Percentiles rank a stretch among this genome's conserved stretches.
Conservation (phyloP, 495 filamentous ascomycete species). For the Hyaloscypha bicolor region DNA sequence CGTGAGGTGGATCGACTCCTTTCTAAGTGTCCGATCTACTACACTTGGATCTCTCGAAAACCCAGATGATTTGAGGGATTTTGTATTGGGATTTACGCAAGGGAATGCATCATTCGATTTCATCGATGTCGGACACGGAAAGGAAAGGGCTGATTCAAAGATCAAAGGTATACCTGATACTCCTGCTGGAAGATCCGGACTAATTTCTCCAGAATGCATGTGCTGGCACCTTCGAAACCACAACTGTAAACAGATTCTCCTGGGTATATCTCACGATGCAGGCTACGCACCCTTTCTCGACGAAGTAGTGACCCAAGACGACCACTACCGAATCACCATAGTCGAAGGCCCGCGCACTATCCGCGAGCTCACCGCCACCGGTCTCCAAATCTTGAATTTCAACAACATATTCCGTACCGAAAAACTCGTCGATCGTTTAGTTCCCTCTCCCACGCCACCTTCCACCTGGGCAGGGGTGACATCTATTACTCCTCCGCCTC, state of each 20-base stretch:
- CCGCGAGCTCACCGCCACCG: conserved; percentile 59
- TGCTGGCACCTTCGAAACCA: conserved; percentile 65
- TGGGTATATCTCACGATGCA: conserved; percentile 78
- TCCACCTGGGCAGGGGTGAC: conserved; percentile 31
- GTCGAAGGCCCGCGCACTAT: conserved; percentile 75
- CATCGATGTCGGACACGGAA: conserved; percentile 70
- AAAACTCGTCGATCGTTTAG: conserved; percentile 51
- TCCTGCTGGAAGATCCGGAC: conserved; percentile 5
- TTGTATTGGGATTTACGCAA: conserved; percentile 78
- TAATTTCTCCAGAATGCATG: conserved; percentile 53
- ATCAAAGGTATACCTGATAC: conserved; percentile 61
- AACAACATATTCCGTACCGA: conserved; percentile 68
- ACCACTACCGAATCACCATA: conserved; percentile 64
- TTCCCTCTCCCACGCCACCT: conserved; percentile 18
- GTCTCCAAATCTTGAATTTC: conserved; percentile 62
- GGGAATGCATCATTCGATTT: conserved; percentile 71
- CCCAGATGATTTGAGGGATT: conserved; percentile 60
- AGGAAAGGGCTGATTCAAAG: conserved; percentile 73
- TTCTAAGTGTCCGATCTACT: conserved; percentile 17
- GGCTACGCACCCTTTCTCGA: conserved; percentile 73
- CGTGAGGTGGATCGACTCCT: conserved; percentile 10
- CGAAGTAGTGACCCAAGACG: conserved; percentile 56
- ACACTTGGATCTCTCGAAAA: conserved; percentile 53
- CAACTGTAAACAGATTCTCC: conserved; percentile 79
- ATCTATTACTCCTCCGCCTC: conserved; percentile 36